Evolutionary conservation across 2,329 filamentous ascomycete genomes (phyloP), one percentile per base, ranked within the genome.

Genomic region (Hymenoscyphus fructigenus): DNA sequence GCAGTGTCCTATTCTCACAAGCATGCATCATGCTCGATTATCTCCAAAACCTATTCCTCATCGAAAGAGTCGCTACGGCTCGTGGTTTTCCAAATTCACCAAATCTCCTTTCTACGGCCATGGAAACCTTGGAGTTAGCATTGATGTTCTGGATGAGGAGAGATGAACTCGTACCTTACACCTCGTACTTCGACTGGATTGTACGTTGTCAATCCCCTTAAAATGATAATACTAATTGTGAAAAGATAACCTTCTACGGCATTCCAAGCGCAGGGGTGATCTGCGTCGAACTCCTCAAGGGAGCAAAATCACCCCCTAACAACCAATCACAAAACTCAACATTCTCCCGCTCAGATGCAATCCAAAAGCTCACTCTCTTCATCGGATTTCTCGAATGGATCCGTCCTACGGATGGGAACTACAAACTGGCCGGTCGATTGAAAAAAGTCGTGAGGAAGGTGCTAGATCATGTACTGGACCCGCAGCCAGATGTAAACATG

Each of bases 371-470:
- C 23, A 74, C 72, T 1, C 61, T 75, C 7, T 75, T 75, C 59
- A 71, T 71, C 10, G 72, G 69, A 1, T 75, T 74, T 57, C 60
- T 74, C 10, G 72, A 74, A 60, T 75, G 74, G 74, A 70, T 74
- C 2, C 62, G 73, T 6, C 69, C 70, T 7, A 75, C 73, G 7
- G 72, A 75, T 62, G 73, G 73, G 0, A 75, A 75, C 41, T 73
- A 70, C 53, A 60, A 63, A 7, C 66, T 75, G 4, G 71, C 69
- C 10, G 67, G 67, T 34, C 64, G 71, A 23, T 57, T 74, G 36
- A 64, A 62, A 32, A 70, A 68, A 50, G 70, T 74, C 0, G 62
- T 73, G 26, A 61, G 65, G 23, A 65, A 67, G 29, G 72, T 74
- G 7, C 38, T 74, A 5, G 70, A 72, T 63, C 66, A 70, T 66